These are phyloP conservation scores for Somion occarium DNA, from an alignment of 1,284 basidiomycete genomes.

Conservation along the genomic window DNA sequence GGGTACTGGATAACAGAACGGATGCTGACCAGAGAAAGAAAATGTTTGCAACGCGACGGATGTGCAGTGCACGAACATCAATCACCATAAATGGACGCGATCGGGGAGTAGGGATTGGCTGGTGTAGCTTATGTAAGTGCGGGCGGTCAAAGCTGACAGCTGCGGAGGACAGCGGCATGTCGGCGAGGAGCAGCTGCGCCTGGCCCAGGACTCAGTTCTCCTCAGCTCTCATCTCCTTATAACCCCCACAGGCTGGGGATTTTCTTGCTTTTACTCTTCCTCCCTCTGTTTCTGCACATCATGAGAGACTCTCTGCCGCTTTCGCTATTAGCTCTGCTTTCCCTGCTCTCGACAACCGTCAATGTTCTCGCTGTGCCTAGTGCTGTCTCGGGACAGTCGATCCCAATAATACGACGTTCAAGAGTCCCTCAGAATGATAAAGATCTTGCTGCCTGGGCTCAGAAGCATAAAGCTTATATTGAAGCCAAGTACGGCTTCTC, in stretches of 20 bases:
- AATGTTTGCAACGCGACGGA: too few species aligned
- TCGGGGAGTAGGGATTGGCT: too few species aligned
- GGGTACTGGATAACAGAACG: too few species aligned
- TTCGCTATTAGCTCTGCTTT: constrained; percentile 1
- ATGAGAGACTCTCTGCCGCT: constrained; percentile 6
- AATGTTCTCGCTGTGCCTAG: constrained; percentile 21
- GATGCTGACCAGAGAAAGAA: too few species aligned
- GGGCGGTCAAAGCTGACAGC: too few species aligned
- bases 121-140: too few species aligned
- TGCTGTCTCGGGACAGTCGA: constrained; percentile 14
- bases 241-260: constrained; percentile 3
- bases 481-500: constrained; percentile 25
- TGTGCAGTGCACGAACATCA: too few species aligned
- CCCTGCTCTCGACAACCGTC: constrained; percentile 13
- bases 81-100: too few species aligned
- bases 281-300: background rate
- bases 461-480: constrained; percentile 20
- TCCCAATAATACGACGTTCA: constrained; percentile 18
- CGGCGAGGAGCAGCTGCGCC: too few species aligned
- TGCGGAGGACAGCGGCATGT: too few species aligned
- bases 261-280: background rate
- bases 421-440: constrained; percentile 11
- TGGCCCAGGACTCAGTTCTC: too few species aligned
- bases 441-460: constrained; percentile 19
- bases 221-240: too few species aligned